Conservation (phyloP, 352 stramenopile genomes). For the Blastocystis sp. region DNA sequence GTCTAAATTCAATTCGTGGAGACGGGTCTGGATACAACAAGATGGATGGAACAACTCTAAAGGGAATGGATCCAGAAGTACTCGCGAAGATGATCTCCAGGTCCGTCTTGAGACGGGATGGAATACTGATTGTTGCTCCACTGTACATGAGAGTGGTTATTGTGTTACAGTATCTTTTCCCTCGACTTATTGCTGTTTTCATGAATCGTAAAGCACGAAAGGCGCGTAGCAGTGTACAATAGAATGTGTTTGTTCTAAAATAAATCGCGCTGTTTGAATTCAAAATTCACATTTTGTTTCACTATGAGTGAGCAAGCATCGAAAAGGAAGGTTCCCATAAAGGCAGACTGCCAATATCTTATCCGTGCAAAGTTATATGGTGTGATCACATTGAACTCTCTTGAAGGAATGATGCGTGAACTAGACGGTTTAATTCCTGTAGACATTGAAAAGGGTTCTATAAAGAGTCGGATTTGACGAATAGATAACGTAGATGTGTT, state of each 20-base stretch:
- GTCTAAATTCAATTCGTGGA: slow-evolving; percentile 24
- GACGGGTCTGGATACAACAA: slow-evolving; percentile 39
- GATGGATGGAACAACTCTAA: slow-evolving; percentile 52
- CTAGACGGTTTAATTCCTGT: slow-evolving; percentile 51
- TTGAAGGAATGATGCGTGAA: slow-evolving; percentile 60
- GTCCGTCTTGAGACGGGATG: not conserved
- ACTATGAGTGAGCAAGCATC: slow-evolving; percentile 10
- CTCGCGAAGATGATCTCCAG: not conserved
- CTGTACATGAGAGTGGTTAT: slow-evolving; percentile 40
- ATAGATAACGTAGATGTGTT: slow-evolving; percentile 59
- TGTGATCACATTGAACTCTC: slow-evolving; percentile 54
- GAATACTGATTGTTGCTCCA: slow-evolving; percentile 18
- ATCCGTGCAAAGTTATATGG: slow-evolving; percentile 54
- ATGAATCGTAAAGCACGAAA: slow-evolving; percentile 33
- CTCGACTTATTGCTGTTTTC: not conserved
- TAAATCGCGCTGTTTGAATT: not conserved
- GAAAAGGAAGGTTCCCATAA: slow-evolving; percentile 50
- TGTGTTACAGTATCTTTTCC: slow-evolving; percentile 37
- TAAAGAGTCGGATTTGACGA: not conserved
- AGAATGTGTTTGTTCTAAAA: not conserved
- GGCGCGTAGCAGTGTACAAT: not conserved
- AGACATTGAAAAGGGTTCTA: slow-evolving; percentile 42
- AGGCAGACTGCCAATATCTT: slow-evolving; percentile 34
- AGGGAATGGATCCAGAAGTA: slow-evolving; percentile 41
- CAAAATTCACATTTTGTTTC: not conserved